These are phyloP conservation scores for Wickerhamomyces xylosicus DNA, from an alignment of 805 yeast genomes.

Conservation along the genomic window DNA sequence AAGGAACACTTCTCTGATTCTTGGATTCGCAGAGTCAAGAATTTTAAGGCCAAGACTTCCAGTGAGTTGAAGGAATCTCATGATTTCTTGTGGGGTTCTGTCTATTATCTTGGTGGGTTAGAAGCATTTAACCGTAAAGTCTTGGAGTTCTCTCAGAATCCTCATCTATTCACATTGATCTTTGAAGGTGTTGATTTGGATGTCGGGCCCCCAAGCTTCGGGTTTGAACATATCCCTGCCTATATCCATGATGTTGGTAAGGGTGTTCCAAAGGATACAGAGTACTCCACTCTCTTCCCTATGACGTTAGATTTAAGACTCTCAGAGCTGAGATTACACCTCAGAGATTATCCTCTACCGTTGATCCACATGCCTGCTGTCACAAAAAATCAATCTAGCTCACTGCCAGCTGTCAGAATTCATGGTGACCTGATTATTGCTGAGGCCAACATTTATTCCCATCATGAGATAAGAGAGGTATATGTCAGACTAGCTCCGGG, in stretches of 20 bases:
- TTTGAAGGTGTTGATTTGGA: slow-evolving; percentile 38
- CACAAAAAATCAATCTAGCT: slow-evolving; percentile 18
- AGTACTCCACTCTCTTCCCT: slow-evolving; percentile 63
- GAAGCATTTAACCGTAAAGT: slow-evolving; percentile 33
- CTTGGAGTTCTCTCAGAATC: slow-evolving; percentile 33
- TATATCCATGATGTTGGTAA: slow-evolving; percentile 69
- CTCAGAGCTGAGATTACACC: slow-evolving; percentile 54
- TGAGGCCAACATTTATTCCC: slow-evolving; percentile 46
- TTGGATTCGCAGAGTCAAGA: slow-evolving; percentile 62
- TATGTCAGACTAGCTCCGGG: slow-evolving; percentile 53
- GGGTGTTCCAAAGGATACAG: slow-evolving; percentile 65
- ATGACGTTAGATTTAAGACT: slow-evolving; percentile 43
- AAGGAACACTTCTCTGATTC: slow-evolving; percentile 42
- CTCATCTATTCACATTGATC: slow-evolving; percentile 42
- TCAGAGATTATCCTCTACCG: slow-evolving; percentile 85
- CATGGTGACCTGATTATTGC: slow-evolving; percentile 60
- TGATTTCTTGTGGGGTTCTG: slow-evolving; percentile 31
- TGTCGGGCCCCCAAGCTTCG: slow-evolving; percentile 40
- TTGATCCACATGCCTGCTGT: slow-evolving; percentile 58
- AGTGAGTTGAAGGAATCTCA: slow-evolving; percentile 30
- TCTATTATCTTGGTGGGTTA: slow-evolving; percentile 25
- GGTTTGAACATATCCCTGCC: slow-evolving; percentile 40
- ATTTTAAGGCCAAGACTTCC: slow-evolving; percentile 30
- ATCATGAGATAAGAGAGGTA: slow-evolving; percentile 46
- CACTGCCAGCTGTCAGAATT: slow-evolving; percentile 24